A percentile compares a stretch with the other conserved stretches of the same genome.
Evolutionary conservation across 1,284 basidiomycete genomes (phyloP).

Genomic region (Mycena sp.): DNA sequence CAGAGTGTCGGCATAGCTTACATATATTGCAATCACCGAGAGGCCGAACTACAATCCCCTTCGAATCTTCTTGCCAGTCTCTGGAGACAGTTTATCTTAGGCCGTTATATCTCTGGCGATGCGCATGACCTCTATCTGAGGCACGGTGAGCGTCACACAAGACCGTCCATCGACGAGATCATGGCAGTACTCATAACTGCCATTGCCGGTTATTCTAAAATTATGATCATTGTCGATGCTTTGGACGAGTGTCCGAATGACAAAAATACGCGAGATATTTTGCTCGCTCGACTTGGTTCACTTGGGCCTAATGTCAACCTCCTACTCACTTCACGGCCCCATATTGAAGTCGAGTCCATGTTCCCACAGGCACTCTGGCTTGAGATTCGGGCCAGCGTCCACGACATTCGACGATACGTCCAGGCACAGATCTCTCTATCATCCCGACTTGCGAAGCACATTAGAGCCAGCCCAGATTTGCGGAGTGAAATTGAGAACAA

Average conservation of each 20-base stretch:
- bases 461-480: too few species aligned
- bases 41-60: conserved; percentile 10
- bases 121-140: conserved; percentile 1
- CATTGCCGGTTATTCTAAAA: neutral
- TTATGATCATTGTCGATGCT: conserved; percentile 11
- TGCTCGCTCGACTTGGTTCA: neutral
- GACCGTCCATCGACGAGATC: conserved; percentile 2
- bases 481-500: too few species aligned
- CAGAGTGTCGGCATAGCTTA: conserved; percentile 9
- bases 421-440: too few species aligned
- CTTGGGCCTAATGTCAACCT: conserved; percentile 8
- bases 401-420: too few species aligned
- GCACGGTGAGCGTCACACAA: conserved; percentile 3
- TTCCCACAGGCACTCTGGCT: too few species aligned
- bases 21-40: conserved; percentile 19
- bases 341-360: too few species aligned
- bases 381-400: too few species aligned
- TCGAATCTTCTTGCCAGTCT: conserved; percentile 8
- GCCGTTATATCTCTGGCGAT: neutral
- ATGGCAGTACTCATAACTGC: neutral
- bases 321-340: conserved; percentile 9
- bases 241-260: conserved; percentile 19
- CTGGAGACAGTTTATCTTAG: conserved; percentile 18
- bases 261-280: neutral
- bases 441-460: too few species aligned